Percentiles rank a stretch among this genome's conserved stretches.
Conservation (phyloP, 805 yeast genomes). For the Saccharomycopsis javanensis region DNA sequence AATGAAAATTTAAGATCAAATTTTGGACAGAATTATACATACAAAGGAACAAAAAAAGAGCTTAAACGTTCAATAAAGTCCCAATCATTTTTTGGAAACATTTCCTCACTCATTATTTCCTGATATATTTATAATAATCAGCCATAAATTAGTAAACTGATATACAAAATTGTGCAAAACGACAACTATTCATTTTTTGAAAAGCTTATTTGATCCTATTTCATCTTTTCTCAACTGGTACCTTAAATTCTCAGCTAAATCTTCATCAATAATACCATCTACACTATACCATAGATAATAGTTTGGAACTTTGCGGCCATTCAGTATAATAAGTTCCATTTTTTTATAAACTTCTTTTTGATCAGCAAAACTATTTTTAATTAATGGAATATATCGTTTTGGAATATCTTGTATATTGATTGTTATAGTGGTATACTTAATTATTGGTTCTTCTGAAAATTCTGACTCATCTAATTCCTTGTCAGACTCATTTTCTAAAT, state of each 20-base stretch:
- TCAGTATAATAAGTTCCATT: conserved; percentile 52
- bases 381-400: conserved; percentile 48
- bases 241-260: conserved; percentile 54
- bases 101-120: no score
- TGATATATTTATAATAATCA: no score
- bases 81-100: no score
- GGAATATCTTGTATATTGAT: conserved; percentile 60
- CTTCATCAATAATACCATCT: conserved; percentile 64
- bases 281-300: conserved; percentile 77
- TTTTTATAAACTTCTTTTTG: conserved; percentile 43
- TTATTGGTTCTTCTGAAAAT: conserved; percentile 17
- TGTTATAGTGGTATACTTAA: conserved; percentile 48
- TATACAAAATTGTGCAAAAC: not conserved
- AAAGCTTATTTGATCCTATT: conserved; percentile 22
- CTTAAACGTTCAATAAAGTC: no score
- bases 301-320: conserved; percentile 51
- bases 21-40: no score
- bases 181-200: not conserved
- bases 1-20: no score
- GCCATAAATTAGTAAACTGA: no score
- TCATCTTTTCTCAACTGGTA: conserved; percentile 47
- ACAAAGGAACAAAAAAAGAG: no score
- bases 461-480: conserved; percentile 12
- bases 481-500: not conserved
- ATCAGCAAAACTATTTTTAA: conserved; percentile 55